phyloP scores from a whole-genome alignment of 2,329 filamentous ascomycete species.

The Bipolaris gigantea region DNA sequence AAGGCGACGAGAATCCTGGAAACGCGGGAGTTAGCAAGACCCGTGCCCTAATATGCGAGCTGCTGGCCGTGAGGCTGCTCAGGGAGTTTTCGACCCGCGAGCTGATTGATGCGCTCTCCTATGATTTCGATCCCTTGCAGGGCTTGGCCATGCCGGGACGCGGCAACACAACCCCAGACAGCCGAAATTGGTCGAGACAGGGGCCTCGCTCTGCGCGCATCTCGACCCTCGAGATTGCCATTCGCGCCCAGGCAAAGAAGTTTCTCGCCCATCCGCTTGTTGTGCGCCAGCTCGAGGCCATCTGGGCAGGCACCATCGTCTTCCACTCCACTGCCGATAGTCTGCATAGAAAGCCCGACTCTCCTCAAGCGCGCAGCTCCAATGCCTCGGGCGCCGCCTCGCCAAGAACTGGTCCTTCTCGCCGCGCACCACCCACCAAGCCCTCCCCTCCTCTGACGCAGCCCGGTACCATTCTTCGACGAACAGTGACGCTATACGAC shows the following conservation, averaged over 20 bases:
- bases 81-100: slow-evolving; percentile 89
- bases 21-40: slow-evolving; percentile 84
- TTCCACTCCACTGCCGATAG: slow-evolving; percentile 89
- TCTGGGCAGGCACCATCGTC: slow-evolving; percentile 94
- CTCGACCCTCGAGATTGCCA: slow-evolving; percentile 89
- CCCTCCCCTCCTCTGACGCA: slow-evolving; percentile 27
- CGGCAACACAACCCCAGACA: slow-evolving; percentile 31
- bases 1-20: slow-evolving; percentile 77
- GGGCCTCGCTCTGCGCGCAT: slow-evolving; percentile 67
- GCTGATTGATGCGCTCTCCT: slow-evolving; percentile 89
- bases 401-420: slow-evolving; percentile 37
- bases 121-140: slow-evolving; percentile 92
- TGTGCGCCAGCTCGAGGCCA: slow-evolving; percentile 92
- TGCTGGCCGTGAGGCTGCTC: slow-evolving; percentile 84
- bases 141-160: slow-evolving; percentile 62
- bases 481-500: slow-evolving; percentile 86
- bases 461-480: slow-evolving; percentile 54
- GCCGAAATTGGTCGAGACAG: slow-evolving; percentile 29
- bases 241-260: slow-evolving; percentile 87
- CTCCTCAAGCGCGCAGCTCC: slow-evolving; percentile 28
- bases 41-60: slow-evolving; percentile 83
- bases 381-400: slow-evolving; percentile 31
- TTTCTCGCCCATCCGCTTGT: slow-evolving; percentile 90
- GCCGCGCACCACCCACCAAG: slow-evolving; percentile 30
- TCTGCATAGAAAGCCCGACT: slow-evolving; percentile 66